Evolutionary conservation across 148 eudicot genomes (phyloP), one percentile per base, ranked within the genome.

Genomic region (Oxyria digyna): DNA sequence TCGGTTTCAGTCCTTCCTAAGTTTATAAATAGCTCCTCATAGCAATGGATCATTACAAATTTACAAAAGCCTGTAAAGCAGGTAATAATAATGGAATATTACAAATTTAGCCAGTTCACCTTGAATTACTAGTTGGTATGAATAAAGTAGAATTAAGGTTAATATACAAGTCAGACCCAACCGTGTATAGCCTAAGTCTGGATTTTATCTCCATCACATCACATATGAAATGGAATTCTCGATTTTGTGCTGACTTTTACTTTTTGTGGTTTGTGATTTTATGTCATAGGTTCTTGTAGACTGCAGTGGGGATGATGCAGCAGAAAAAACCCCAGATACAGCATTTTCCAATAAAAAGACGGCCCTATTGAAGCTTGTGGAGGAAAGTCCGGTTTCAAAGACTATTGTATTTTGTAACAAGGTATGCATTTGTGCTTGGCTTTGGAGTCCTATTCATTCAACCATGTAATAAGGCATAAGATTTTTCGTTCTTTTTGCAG

Each of bases 381-480:
- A 80, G 54, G 83, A 81, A 79, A 87, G 78, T 79, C 83, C 81
- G 24, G 96, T 83, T 68, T 54, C 81, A 64, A 90, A 83, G 80
- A 90, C 89, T n/a, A 94, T 94, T 62, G 71, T 94, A 4, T 94
- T 94, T 80, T 94, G 98, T 80, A 94, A 94, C 82, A 94, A 90
- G 88, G 98, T 86, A 77, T 69, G 14, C 42, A 13, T 59, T 31
- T 15, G 20, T 27, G 37, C 18, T 4, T 15, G 0, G 17, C 38
- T 59, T 15, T 29, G 29, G 20, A 29, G 1, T 29, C 8, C 18
- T 29, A 57, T 38, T 59, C 18, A 26, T 29, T 13, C 38, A 59
- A 27, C 20, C 37, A 15, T 29, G 9, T 11, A 33, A 5, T 33
- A 13, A 59, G 69, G 49, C 20, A 49, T 69, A 23, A 72, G 26